Evolutionary conservation across 1,284 basidiomycete species (phyloP).

Genomic region (Trametes pubescens): DNA sequence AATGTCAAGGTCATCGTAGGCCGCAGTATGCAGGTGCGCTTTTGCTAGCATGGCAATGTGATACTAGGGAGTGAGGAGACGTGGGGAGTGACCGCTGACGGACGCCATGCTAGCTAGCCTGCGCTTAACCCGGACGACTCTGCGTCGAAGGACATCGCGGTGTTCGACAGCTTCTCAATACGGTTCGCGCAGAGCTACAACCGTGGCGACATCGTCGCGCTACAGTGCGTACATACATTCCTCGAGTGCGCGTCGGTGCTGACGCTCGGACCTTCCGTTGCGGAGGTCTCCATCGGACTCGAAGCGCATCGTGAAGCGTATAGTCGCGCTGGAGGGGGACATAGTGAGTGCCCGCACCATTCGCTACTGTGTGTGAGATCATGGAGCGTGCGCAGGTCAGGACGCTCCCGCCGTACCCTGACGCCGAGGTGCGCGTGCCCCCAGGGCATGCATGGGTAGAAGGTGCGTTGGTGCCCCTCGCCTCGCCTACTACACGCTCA

Average conservation of each 20-base stretch:
- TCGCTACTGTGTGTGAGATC: neutral
- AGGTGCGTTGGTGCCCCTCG: conserved; percentile 52
- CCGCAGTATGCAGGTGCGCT: conserved; percentile 76
- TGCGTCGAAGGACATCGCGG: conserved; percentile 62
- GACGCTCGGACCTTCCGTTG: neutral
- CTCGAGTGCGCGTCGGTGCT: neutral
- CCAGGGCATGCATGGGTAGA: conserved; percentile 78
- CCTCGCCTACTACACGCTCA: neutral
- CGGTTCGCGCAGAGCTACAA: conserved; percentile 47
- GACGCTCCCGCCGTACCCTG: conserved; percentile 75
- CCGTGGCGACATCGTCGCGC: conserved; percentile 71
- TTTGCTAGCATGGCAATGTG: conserved; percentile 6
- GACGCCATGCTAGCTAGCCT: conserved; percentile 60
- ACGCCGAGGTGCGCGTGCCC: conserved; percentile 62
- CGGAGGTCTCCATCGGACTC: conserved; percentile 68
- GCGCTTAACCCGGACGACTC: conserved; percentile 80
- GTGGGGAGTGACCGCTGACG: neutral
- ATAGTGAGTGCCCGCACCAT: conserved; percentile 39
- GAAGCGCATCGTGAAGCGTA: conserved; percentile 68
- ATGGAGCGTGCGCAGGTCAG: conserved; percentile 48
- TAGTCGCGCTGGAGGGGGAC: conserved; percentile 72
- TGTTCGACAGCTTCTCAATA: conserved; percentile 66
- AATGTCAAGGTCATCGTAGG: conserved; percentile 65
- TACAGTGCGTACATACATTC: conserved; percentile 52
- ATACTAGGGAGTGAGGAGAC: neutral